These are phyloP conservation scores for Emergomyces orientalis DNA, from an alignment of 2,329 filamentous ascomycete species.

Conservation along the genomic window DNA sequence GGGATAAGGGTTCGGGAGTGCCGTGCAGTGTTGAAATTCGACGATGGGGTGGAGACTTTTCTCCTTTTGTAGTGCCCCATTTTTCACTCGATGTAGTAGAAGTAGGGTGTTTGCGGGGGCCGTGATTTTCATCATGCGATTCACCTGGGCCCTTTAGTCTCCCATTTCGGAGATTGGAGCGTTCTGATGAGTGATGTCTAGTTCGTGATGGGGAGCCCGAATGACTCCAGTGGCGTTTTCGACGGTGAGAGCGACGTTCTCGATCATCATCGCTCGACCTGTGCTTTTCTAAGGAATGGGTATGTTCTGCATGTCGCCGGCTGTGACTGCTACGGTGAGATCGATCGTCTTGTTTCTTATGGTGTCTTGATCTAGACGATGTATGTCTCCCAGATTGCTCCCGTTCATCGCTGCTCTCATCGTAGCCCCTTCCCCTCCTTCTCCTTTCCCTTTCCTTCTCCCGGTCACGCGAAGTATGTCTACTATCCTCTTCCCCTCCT, in stretches of 20 bases:
- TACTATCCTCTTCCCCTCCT: constrained; percentile 21
- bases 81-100: background rate
- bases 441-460: constrained; percentile 9
- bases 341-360: constrained; percentile 13
- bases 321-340: constrained; percentile 7
- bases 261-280: constrained; percentile 14
- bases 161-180: constrained; percentile 7
- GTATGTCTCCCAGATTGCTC: constrained; percentile 11
- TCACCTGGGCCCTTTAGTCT: constrained; percentile 9
- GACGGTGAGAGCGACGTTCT: constrained; percentile 4
- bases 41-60: background rate
- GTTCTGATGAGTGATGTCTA: constrained; percentile 19
- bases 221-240: constrained; percentile 8
- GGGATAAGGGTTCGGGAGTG: background rate
- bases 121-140: background rate
- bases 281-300: constrained; percentile 19
- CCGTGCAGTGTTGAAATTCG: background rate
- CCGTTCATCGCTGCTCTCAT: constrained; percentile 11
- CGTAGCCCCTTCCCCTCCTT: constrained; percentile 20
- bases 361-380: constrained; percentile 4
- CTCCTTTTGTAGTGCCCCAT: background rate
- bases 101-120: background rate
- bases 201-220: constrained; percentile 19
- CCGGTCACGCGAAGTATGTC: constrained; percentile 16
- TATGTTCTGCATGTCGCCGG: constrained; percentile 16